Base-by-base conservation (phyloP, 1,284 basidiomycete genomes). In the Xerocomus amazonicus region DNA sequence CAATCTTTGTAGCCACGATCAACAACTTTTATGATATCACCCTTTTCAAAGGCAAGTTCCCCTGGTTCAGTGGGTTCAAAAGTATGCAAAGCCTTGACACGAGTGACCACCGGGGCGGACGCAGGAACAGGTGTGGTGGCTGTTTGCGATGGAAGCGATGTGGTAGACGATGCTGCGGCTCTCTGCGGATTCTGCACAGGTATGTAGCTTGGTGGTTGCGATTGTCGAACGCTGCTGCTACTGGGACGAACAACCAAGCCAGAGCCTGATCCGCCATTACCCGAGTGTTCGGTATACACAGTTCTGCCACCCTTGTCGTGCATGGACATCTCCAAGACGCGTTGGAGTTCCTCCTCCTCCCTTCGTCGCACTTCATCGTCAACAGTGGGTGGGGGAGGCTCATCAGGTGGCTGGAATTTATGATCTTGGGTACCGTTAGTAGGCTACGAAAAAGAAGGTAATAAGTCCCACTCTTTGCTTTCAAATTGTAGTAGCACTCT, bases 1-100 rank as follows among this genome's bases (percentile, higher is more conserved):
- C 97, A 99, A 66, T 98, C 93, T 62, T 94, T 90, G 72, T 97
- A 97, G 26, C 90, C 90, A 37, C 92, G 83, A 68, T 98, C 94
- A 9, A 99, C 84, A 13, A 98, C 96, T 59, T 95, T 94, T 73
- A 99, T 95, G 46, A 97, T 76, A 61, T 99, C 97, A 3, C 95
- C 97, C 58, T 90, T 90, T 50, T 90, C 84, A 66, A 99, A 97
- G 1, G 85, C 84, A 6, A 99, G 78, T 70, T 99, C 97, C 12
- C 95, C 96, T 0, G 86, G 80, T 64, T 97, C 93, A 0, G 86
- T 84, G 0, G 94, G 87, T 40, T 89, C 83, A 62, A 98, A 99
- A 2, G 89, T 83, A 66, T 97, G 94, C 56, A 99, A 66, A 0
- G 96, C 97, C 14, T 90, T 80, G 3, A 98, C 96, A 16, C 92